These are phyloP conservation scores for Lyophyllum semitale DNA, from an alignment of 768 basidiomycete species.

Conservation along the genomic window DNA sequence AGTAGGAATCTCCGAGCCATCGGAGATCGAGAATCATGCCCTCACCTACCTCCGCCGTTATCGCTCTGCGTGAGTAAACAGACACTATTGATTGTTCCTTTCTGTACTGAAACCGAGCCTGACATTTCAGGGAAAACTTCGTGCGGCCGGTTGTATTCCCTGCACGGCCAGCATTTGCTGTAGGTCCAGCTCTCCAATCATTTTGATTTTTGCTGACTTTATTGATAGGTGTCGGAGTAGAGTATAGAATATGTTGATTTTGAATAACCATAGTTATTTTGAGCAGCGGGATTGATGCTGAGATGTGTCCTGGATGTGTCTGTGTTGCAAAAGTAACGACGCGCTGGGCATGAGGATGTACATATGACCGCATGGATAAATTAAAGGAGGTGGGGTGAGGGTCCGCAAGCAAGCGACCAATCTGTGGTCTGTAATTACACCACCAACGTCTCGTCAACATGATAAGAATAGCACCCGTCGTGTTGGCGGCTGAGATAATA, in stretches of 20 bases:
- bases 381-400: slow-evolving; percentile 9
- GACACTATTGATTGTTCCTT: slow-evolving; percentile 3
- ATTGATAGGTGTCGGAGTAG: slow-evolving; percentile 23
- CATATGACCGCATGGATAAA: slow-evolving; percentile 12
- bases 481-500: slow-evolving; percentile 19
- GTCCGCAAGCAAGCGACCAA: slow-evolving; percentile 12
- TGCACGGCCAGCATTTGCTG: slow-evolving; percentile 38
- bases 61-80: slow-evolving; percentile 75
- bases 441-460: slow-evolving; percentile 7
- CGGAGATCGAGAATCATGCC: slow-evolving; percentile 83
- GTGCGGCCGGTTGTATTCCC: slow-evolving; percentile 70
- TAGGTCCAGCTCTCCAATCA: slow-evolving; percentile 25
- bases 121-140: slow-evolving; percentile 57
- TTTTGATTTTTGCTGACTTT: slow-evolving; percentile 7
- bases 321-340: not conserved
- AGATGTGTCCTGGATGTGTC: not conserved
- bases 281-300: not conserved
- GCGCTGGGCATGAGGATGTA: slow-evolving; percentile 1
- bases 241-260: slow-evolving; percentile 3
- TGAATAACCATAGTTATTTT: slow-evolving; percentile 21
- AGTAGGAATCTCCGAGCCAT: slow-evolving; percentile 73
- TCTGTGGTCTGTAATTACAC: slow-evolving; percentile 17
- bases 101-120: slow-evolving; percentile 12
- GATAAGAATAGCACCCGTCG: slow-evolving; percentile 19
- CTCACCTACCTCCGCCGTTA: slow-evolving; percentile 89